Percentiles rank a stretch among this genome's conserved stretches.
Conservation (phyloP, 768 basidiomycete genomes). For the Dentipellis fragilis region DNA sequence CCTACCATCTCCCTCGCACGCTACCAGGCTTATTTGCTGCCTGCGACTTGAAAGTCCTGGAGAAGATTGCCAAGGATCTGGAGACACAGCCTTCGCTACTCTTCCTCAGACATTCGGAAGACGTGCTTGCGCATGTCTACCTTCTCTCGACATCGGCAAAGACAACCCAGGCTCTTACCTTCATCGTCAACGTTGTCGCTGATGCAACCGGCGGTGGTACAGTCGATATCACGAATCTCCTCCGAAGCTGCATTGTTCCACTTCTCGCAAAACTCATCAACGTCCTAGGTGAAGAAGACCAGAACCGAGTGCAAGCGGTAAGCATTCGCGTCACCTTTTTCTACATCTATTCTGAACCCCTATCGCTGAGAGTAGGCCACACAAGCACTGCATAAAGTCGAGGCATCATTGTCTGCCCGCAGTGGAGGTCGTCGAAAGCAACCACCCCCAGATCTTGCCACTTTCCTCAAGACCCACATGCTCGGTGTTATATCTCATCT, state of each 20-base stretch:
- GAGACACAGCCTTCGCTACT: conserved; percentile 33
- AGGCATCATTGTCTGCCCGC: conserved; percentile 22
- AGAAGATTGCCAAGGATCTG: conserved; percentile 48
- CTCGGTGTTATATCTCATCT: conserved; percentile 78
- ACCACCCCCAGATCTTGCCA: conserved; percentile 32
- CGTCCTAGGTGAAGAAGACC: conserved; percentile 62
- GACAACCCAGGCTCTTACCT: conserved; percentile 49
- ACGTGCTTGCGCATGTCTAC: conserved; percentile 60
- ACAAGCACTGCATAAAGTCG: conserved; percentile 35
- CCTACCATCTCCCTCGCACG: conserved; percentile 49
- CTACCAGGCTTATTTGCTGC: conserved; percentile 62
- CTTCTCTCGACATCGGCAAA: conserved; percentile 43
- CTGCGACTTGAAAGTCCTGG: conserved; percentile 47
- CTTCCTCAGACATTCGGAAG: conserved; percentile 45
- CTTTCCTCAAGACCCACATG: conserved; percentile 66
- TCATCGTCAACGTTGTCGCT: conserved; percentile 50
- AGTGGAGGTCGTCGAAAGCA: conserved; percentile 15
- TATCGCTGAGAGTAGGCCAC: conserved; percentile 24
- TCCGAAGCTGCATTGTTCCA: conserved; percentile 58
- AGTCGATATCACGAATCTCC: conserved; percentile 36
- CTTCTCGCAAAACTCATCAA: conserved; percentile 71
- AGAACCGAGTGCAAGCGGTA: conserved; percentile 34
- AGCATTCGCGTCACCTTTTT: conserved; percentile 13
- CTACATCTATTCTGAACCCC: background rate
- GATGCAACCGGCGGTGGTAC: conserved; percentile 29